Base-by-base conservation (phyloP, 768 basidiomycete species). In the Lactifluus rugatus region DNA sequence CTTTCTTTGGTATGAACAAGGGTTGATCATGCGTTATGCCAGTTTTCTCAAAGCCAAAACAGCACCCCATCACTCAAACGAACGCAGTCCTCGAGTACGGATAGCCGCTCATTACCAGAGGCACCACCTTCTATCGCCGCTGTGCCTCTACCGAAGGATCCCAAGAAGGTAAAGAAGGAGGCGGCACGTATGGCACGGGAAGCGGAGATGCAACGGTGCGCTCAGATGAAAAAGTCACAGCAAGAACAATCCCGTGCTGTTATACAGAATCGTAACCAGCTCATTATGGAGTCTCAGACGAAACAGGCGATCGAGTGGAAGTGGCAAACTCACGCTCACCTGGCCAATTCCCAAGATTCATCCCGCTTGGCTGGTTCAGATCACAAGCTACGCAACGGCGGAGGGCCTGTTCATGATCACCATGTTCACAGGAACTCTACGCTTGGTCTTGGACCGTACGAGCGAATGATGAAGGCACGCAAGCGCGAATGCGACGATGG, bases 231-330 rank as follows among this genome's bases (percentile, higher is more conserved):
- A 69, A 83, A 82, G 65, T 83, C 75, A 67, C 83, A 89, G 61
- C 82, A 84, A 65, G 93, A 96, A 66, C 87, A 93, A 70, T 89
- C 93, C 17, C 82, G 93, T 54, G 91, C 90, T 45, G 93, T 95
- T 71, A 87, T 94, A 83, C 81, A 85, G 66, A 95, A 94, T 75
- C 86, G 90, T 62, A 84, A 81, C 59, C 82, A 85, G 63, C 78
- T 91, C 71, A 75, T 88, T 65, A 81, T 81, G 67, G 78, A 82
- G 64, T 77, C 68, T 17, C 70, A 75, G 31, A 71, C 69, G 46
- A 75, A 72, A 63, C 73, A 76, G 56, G 81, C 86, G 59, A 67
- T 86, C 34, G 85, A 86, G 66, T 89, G 85, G 86, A 76, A 75
- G 56, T 73, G 62, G 52, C 70, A 71, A 48, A 66, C 56, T 54